Evolutionary conservation across 805 yeast species (phyloP).

Genomic region (Wickerhamomyces chambardii): DNA sequence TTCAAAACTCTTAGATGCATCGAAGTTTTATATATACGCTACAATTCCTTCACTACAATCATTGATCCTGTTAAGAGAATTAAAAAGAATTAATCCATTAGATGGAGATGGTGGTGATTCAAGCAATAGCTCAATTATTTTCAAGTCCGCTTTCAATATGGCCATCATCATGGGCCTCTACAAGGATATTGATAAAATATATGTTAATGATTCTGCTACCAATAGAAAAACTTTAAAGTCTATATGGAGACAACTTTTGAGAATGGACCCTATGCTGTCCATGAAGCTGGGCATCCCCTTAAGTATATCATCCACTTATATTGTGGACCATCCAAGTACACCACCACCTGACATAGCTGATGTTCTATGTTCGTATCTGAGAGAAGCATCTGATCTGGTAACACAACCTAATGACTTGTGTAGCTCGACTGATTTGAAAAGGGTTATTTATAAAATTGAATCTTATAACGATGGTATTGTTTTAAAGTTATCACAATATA

Average conservation of each 20-base stretch:
- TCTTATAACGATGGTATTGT: conserved; percentile 6
- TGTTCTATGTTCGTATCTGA: conserved; percentile 3
- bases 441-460: conserved; percentile 9
- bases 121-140: conserved; percentile 5
- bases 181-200: conserved; percentile 11
- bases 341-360: neutral
- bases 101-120: conserved; percentile 15
- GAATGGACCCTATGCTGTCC: conserved; percentile 9
- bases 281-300: conserved; percentile 14
- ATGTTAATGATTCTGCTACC: conserved; percentile 1
- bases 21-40: conserved; percentile 4
- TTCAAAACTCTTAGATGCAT: conserved; percentile 8
- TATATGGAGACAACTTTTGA: conserved; percentile 12
- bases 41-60: conserved; percentile 15
- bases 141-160: conserved; percentile 13
- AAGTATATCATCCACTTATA: conserved; percentile 9
- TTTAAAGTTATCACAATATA: conserved; percentile 2
- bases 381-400: conserved; percentile 6
- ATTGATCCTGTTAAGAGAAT: conserved; percentile 6
- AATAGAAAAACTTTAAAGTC: conserved; percentile 3
- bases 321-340: neutral
- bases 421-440: conserved; percentile 7
- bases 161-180: conserved; percentile 16
- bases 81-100: conserved; percentile 9
- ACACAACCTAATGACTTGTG: conserved; percentile 2